Conservation (phyloP, 2,329 filamentous ascomycete genomes). For the Aspergillus vadensis region DNA sequence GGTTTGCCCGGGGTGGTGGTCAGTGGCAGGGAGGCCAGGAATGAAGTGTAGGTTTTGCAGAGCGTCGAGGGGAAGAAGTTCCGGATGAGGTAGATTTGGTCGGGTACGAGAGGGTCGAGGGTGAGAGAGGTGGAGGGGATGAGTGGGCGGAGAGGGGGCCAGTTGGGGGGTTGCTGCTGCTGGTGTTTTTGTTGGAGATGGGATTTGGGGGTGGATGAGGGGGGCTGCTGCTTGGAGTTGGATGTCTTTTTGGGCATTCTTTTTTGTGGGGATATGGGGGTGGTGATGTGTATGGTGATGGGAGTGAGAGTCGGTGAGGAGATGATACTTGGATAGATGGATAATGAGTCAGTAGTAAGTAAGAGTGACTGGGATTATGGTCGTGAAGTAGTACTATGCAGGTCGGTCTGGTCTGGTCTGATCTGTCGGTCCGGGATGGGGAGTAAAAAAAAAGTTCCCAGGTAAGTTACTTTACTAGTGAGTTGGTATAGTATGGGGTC, state of each 20-base stretch:
- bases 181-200: conserved; percentile 16
- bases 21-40: conserved; percentile 70
- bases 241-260: conserved; percentile 29
- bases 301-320: background rate
- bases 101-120: conserved; percentile 58
- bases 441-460: background rate
- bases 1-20: conserved; percentile 76
- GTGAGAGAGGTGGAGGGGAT: conserved; percentile 66
- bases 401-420: background rate
- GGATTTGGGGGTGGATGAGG: conserved; percentile 12
- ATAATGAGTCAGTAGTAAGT: background rate
- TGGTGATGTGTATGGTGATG: background rate
- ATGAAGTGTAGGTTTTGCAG: conserved; percentile 74
- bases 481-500: conserved; percentile 8
- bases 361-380: background rate
- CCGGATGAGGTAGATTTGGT: conserved; percentile 72
- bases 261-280: conserved; percentile 3
- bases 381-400: background rate
- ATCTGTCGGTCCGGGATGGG: background rate
- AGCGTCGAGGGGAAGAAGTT: conserved; percentile 74
- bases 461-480: conserved; percentile 4
- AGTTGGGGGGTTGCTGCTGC: conserved; percentile 52
- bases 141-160: conserved; percentile 71
- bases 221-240: conserved; percentile 14
- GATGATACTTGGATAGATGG: background rate